A percentile compares a stretch with the other conserved stretches of the same genome.
Conservation (phyloP, 2,329 filamentous ascomycete species). For the Ophiocordyceps sinensis region DNA sequence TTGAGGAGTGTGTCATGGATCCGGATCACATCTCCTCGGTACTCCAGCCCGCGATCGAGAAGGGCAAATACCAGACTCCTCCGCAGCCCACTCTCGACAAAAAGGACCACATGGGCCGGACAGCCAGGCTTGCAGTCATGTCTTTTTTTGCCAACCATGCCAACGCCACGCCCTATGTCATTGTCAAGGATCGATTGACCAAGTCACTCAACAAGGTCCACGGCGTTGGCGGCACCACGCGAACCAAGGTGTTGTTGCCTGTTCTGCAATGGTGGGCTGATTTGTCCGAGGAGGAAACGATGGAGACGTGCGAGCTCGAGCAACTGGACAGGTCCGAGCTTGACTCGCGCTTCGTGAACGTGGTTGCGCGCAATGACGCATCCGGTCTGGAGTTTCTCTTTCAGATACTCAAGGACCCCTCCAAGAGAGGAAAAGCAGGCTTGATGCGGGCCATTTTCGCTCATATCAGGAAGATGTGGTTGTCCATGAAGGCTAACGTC, state of each 20-base stretch:
- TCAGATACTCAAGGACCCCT: conserved; percentile 26
- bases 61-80: conserved; percentile 22
- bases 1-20: conserved; percentile 83
- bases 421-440: conserved; percentile 24
- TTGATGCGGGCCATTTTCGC: conserved; percentile 52
- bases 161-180: conserved; percentile 50
- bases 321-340: conserved; percentile 26
- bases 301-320: conserved; percentile 23
- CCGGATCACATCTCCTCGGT: conserved; percentile 52
- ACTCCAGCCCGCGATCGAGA: conserved; percentile 29
- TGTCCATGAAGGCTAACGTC: conserved; percentile 49
- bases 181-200: conserved; percentile 60
- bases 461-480: conserved; percentile 59
- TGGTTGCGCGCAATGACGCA: conserved; percentile 39
- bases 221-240: conserved; percentile 51
- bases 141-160: conserved; percentile 62
- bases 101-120: conserved; percentile 41
- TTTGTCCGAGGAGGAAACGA: conserved; percentile 35
- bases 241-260: conserved; percentile 65
- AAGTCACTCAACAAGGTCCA: conserved; percentile 58
- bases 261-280: conserved; percentile 54
- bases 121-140: conserved; percentile 49
- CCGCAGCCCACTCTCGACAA: conserved; percentile 28
- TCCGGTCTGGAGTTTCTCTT: conserved; percentile 38
- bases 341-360: conserved; percentile 31